A percentile compares a stretch with the other conserved stretches of the same genome.
Conservation (phyloP, 2,329 filamentous ascomycete species). For the Epichloe sp. region DNA sequence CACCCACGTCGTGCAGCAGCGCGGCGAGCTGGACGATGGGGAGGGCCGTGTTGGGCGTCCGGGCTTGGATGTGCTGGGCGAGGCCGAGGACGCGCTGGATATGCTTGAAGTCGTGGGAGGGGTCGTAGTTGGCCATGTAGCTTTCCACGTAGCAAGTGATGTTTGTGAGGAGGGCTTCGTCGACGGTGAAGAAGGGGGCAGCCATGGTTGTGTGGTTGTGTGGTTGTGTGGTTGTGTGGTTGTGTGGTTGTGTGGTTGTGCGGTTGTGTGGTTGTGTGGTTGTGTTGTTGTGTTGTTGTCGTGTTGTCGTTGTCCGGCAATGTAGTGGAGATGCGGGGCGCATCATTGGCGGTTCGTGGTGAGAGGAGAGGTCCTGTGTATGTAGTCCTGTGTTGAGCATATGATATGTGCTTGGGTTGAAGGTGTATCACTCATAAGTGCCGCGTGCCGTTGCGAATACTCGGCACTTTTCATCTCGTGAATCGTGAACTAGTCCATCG, state of each 20-base stretch:
- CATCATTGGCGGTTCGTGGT: too few species aligned
- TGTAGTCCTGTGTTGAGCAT: too few species aligned
- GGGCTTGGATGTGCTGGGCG: conserved; percentile 48
- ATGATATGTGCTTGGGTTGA: too few species aligned
- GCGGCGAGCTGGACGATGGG: conserved; percentile 54
- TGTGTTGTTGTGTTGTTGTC: too few species aligned
- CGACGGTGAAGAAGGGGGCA: conserved; percentile 13
- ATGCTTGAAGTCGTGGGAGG: conserved; percentile 79
- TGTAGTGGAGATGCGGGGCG: too few species aligned
- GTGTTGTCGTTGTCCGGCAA: too few species aligned
- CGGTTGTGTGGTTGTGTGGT: not conserved
- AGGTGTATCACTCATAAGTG: too few species aligned
- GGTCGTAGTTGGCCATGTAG: conserved; percentile 70
- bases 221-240: not conserved
- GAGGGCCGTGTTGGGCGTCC: conserved; percentile 26
- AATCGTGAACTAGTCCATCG: too few species aligned
- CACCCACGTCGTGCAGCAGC: conserved; percentile 78
- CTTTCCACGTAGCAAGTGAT: conserved; percentile 51
- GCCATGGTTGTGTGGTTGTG: conserved; percentile 10
- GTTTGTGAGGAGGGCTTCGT: conserved; percentile 35
- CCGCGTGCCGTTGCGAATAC: too few species aligned
- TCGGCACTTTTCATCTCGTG: too few species aligned
- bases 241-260: conserved; percentile 4
- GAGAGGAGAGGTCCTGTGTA: too few species aligned
- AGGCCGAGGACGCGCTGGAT: conserved; percentile 69